phyloP scores from a whole-genome alignment of 257 asterid species.

The Scutellaria barbata region DNA sequence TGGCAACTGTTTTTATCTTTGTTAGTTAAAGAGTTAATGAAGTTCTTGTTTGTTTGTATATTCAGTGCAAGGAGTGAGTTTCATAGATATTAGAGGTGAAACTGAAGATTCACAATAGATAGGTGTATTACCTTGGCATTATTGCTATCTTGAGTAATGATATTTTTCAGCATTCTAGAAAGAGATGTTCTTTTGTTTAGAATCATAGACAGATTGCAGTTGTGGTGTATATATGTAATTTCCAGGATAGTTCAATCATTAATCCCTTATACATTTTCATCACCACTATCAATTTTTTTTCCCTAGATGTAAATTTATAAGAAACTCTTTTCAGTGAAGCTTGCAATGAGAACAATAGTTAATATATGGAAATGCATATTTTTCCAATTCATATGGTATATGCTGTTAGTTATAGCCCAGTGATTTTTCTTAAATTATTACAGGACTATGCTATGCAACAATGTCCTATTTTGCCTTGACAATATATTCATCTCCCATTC shows the following conservation, averaged over 20 bases:
- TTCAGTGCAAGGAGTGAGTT: not conserved
- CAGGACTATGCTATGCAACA: not conserved
- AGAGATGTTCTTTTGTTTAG: not conserved
- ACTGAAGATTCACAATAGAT: conserved; percentile 10
- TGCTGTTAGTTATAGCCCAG: not conserved
- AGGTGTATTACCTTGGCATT: not conserved
- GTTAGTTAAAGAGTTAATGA: not conserved
- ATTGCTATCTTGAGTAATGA: not conserved
- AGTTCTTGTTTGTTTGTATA: not conserved
- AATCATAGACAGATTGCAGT: not conserved
- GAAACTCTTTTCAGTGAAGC: conserved; percentile 3
- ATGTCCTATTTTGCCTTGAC: not conserved
- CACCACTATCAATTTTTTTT: not conserved
- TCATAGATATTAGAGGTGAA: conserved; percentile 18
- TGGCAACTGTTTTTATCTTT: not conserved
- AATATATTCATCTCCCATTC: not conserved
- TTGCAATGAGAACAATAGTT: not conserved
- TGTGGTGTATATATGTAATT: not conserved
- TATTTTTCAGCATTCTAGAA: not conserved
- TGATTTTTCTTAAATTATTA: not conserved
- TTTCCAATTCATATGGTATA: not conserved
- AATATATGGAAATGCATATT: not conserved
- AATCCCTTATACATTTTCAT: not conserved
- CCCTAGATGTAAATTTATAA: not conserved
- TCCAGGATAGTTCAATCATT: not conserved